Evolutionary conservation across 106 monocot species (phyloP), one percentile per base, ranked within the genome.

Genomic region (Apostasia shenzhenica): DNA sequence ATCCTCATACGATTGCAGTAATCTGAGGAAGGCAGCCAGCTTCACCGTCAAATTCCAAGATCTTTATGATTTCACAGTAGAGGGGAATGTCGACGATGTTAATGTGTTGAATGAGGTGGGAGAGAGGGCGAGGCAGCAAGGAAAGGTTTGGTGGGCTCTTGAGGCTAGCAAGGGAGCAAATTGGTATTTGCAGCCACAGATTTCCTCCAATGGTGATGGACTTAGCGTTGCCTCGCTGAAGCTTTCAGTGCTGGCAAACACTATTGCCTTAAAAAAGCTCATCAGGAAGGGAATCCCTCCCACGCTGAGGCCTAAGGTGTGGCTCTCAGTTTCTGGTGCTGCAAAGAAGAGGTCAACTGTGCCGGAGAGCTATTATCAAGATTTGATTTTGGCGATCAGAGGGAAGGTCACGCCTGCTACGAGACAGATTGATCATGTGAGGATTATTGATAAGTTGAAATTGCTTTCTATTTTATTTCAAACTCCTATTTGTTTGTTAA

Each of bases 51-150:
- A 92, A 70, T 97, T 97, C 52, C 89, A 97, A 57, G 97, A 97
- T 75, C 66, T 97, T n/a, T 97, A 97, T 55, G 89, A 85, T 38
- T 97, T 97, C 82, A 67, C 72, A 37, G 97, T 87, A 2, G 92
- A 97, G 60, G 97, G 92, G 47, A 87, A 81, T 65, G 70, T 97
- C 5, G 97, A 97, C 44, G 97, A 97, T 74, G 92, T 90, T 47
- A 97, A 97, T 83, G 83, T 92, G n/a, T 55, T 97, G 73, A 97
- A 97, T 72, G 97, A 97, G 72, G 97, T 97, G 68, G 79, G 89
- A 60, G 97, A 97, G 81, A 89, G 85, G 79, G 82, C 92, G 53
- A 86, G 85, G 75, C 65, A 79, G 67, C 97, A 97, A 47, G 89
- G 78, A 12, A 85, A 71, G 82, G 89, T 81, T 2, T 97, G 97